Evolutionary conservation across 306 rosid genomes (phyloP).

Genomic region (Myrica gale): DNA sequence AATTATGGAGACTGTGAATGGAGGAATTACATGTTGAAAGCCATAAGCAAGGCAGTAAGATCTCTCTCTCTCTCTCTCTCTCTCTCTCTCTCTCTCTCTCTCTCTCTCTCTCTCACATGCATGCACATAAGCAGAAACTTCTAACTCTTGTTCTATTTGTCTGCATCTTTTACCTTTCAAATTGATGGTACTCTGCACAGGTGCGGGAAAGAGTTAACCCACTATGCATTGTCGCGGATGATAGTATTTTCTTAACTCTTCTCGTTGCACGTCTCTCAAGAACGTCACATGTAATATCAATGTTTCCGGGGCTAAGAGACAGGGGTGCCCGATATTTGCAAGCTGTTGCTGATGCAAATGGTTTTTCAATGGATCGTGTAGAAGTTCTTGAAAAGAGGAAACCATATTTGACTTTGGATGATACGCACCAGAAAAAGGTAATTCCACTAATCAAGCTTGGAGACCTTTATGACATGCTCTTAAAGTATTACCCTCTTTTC

Average conservation of each 20-base stretch:
- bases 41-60: constrained; percentile 49
- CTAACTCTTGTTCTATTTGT: constrained; percentile 18
- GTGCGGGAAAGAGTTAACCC: constrained; percentile 60
- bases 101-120: neutral
- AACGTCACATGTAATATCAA: constrained; percentile 52
- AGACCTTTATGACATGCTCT: neutral
- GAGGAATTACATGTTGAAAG: constrained; percentile 61
- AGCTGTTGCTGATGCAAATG: constrained; percentile 60
- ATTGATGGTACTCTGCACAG: constrained; percentile 37
- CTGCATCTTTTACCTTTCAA: constrained; percentile 23
- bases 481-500: neutral
- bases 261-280: constrained; percentile 56
- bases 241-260: constrained; percentile 71
- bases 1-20: constrained; percentile 73
- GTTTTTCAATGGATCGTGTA: constrained; percentile 52
- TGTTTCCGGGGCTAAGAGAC: constrained; percentile 65
- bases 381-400: constrained; percentile 59
- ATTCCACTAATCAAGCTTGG: neutral
- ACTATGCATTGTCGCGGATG: constrained; percentile 77
- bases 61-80: constrained; percentile 16
- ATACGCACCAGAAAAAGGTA: constrained; percentile 65
- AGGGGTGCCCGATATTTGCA: constrained; percentile 67
- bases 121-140: constrained; percentile 19
- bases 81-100: constrained; percentile 2
- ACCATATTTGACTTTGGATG: constrained; percentile 47